Conservation (phyloP, 176 grass and related monocot genomes). For the Bonia amplexicaulis region DNA sequence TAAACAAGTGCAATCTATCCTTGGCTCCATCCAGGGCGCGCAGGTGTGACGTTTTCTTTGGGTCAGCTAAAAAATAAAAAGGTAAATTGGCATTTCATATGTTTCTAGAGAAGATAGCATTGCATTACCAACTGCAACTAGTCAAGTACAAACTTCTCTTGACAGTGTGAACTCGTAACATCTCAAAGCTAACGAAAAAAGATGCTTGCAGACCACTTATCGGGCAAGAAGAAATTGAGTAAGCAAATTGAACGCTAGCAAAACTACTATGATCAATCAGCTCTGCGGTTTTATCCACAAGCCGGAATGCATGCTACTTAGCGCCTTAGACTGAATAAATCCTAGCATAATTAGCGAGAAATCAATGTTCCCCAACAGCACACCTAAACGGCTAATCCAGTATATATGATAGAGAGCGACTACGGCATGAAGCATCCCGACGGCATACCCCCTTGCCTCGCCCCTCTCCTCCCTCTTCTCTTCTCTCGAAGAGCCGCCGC, state of each 20-base stretch:
- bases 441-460: too few species aligned
- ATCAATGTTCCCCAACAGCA: not conserved
- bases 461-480: too few species aligned
- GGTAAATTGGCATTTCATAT: not conserved
- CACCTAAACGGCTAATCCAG: not conserved
- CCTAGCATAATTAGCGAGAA: not conserved
- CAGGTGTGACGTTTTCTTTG: slow-evolving; percentile 52
- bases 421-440: too few species aligned
- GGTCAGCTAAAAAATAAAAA: slow-evolving; percentile 33
- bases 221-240: not conserved
- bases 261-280: not conserved
- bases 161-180: not conserved
- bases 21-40: slow-evolving; percentile 39
- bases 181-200: not conserved
- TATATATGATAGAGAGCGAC: not conserved
- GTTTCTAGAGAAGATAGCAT: not conserved
- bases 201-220: not conserved
- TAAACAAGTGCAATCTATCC: slow-evolving; percentile 51
- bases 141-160: not conserved
- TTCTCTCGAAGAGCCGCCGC: too few species aligned
- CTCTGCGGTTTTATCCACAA: not conserved
- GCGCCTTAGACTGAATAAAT: not conserved
- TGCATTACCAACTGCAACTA: not conserved
- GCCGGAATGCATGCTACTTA: not conserved
- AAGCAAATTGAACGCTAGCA: not conserved